These are phyloP conservation scores for Ophiostoma ulmi DNA, from an alignment of 2,329 filamentous ascomycete species.

Conservation along the genomic window DNA sequence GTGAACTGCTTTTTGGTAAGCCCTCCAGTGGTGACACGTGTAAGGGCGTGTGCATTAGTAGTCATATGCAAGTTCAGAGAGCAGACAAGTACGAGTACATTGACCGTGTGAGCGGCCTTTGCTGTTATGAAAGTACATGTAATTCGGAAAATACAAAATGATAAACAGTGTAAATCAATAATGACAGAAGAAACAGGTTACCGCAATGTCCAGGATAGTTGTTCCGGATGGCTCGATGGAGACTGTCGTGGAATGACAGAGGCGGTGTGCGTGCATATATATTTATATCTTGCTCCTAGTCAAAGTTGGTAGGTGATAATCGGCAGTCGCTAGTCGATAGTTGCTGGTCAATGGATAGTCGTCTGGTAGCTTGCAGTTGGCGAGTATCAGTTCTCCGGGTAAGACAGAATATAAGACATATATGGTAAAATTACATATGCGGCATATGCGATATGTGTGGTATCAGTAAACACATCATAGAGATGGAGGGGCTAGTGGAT, in stretches of 20 bases:
- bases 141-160: neutral
- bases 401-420: neutral
- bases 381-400: neutral
- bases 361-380: neutral
- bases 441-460: neutral
- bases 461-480: neutral
- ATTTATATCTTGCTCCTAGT: slow-evolving; percentile 1
- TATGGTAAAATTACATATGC: neutral
- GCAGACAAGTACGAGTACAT: neutral
- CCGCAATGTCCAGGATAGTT: neutral
- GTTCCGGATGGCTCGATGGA: neutral
- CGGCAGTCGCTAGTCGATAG: neutral
- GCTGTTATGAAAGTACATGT: neutral
- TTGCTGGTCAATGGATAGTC: neutral
- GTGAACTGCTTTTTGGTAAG: neutral
- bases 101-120: neutral
- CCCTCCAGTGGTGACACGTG: slow-evolving; percentile 9
- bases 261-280: slow-evolving; percentile 13
- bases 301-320: neutral
- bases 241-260: neutral
- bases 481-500: neutral
- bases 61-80: neutral
- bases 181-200: neutral
- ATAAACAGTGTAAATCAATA: neutral
- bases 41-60: slow-evolving; percentile 13